These are phyloP conservation scores for Aspergillus pseudotamarii DNA, from an alignment of 2,329 filamentous ascomycete species.

Conservation along the genomic window DNA sequence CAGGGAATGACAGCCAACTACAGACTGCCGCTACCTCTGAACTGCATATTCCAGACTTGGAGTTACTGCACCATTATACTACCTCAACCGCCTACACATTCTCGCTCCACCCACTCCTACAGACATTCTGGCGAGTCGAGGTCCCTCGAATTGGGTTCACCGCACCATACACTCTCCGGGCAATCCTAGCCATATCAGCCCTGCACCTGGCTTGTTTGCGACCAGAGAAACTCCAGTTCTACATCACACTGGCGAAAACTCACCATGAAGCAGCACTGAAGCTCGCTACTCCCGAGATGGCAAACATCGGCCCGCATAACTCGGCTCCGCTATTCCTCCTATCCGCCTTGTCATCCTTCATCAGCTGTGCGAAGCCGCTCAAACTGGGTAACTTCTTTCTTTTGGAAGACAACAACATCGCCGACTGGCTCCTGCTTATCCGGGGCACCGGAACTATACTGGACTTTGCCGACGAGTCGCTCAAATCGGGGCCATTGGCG, in stretches of 20 bases:
- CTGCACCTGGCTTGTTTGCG: constrained; percentile 51
- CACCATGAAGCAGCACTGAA: constrained; percentile 40
- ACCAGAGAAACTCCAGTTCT: constrained; percentile 40
- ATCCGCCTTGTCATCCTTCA: constrained; percentile 41
- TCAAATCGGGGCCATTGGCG: constrained; percentile 17
- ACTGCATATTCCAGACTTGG: constrained; percentile 47
- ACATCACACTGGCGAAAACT: constrained; percentile 41
- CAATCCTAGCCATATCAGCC: constrained; percentile 53
- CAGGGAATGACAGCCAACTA: not conserved
- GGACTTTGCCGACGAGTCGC: constrained; percentile 25
- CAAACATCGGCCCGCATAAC: constrained; percentile 36
- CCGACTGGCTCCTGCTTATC: constrained; percentile 44
- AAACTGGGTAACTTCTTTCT: constrained; percentile 40
- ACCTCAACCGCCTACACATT: constrained; percentile 55
- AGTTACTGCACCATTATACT: constrained; percentile 58
- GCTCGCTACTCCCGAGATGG: constrained; percentile 36
- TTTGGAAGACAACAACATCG: constrained; percentile 32
- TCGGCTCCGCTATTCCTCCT: constrained; percentile 44
- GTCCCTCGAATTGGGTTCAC: constrained; percentile 52
- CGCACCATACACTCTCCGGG: constrained; percentile 53
- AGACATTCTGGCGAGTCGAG: constrained; percentile 52
- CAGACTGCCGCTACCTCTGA: not conserved
- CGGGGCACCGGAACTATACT: constrained; percentile 41
- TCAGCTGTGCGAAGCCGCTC: constrained; percentile 40
- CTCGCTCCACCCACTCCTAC: constrained; percentile 44